Evolutionary conservation across 2,329 filamentous ascomycete genomes (phyloP).

Genomic region (Rosellinia necatrix): DNA sequence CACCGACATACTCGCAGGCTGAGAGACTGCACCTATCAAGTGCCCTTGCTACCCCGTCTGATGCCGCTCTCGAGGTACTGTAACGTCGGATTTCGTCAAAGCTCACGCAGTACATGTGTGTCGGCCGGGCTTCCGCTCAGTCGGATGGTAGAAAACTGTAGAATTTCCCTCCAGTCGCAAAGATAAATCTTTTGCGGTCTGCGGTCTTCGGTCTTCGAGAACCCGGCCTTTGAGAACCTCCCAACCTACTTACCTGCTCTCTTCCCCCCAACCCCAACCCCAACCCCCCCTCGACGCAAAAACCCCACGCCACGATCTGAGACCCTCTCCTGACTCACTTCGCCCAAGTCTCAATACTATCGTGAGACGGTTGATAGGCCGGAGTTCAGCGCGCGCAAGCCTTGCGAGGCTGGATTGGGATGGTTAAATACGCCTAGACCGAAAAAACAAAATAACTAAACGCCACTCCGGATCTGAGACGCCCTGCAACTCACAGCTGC

Average conservation of each 20-base stretch:
- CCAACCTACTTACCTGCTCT: background rate
- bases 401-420: conserved; percentile 4
- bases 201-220: too few relatives aligned
- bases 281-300: background rate
- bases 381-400: background rate
- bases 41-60: conserved; percentile 10
- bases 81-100: conserved; percentile 8
- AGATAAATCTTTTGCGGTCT: conserved; percentile 12
- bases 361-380: too few relatives aligned
- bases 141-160: too few relatives aligned
- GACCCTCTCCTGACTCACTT: conserved; percentile 14
- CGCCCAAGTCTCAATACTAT: conserved; percentile 4
- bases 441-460: background rate
- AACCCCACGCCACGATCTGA: conserved; percentile 7
- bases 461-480: background rate
- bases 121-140: background rate
- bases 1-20: conserved; percentile 5
- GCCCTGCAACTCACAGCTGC: too few relatives aligned
- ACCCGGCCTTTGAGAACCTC: too few relatives aligned
- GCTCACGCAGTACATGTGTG: conserved; percentile 1
- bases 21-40: conserved; percentile 12
- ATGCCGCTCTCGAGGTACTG: conserved; percentile 9
- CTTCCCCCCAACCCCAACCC: background rate
- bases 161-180: background rate
- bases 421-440: background rate